Evolutionary conservation across 2,329 filamentous ascomycete species (phyloP), one percentile per base, ranked within the genome.

Genomic region (Didymella pomorum): DNA sequence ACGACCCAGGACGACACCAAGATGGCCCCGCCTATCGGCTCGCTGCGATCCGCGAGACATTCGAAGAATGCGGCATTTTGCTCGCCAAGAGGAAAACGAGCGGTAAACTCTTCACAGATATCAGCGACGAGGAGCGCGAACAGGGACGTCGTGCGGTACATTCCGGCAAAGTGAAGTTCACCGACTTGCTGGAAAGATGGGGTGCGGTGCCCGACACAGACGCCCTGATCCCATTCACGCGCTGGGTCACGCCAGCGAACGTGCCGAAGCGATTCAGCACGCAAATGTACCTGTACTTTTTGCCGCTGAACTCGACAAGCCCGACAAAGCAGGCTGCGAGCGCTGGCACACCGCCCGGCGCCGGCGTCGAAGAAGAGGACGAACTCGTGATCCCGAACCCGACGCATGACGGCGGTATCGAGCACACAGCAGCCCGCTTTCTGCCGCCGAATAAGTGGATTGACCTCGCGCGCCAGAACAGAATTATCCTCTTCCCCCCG

Each of bases 201-300:
- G 87, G 85, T 8, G 89, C 85, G 0, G 77, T 82, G 11, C 79
- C 88, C 3, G 92, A 96, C 74, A 83, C 83, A 52, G 88, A 88
- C 1, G 81, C 83, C 35, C 79, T 97, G 3, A 80, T 91, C 8
- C 92, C 93, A 0, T 97, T 96, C 72, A 97, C 93, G 0, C 86
- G 92, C 52, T 98, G 95, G 95, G 84, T 98, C 55, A 98, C 95
- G 2, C 94, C 94, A 0, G 77, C 81, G 0, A 87, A 85, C 61
- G 80, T 89, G 1, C 85, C 87, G 0, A 92, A 89, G 68, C 86
- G 95, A 44, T 99, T 96, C 79, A 92, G 91, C 0, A 97, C 94
- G 0, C 93, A 97, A 74, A 98, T 98, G 94, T 99, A 98, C 78
- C 76, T 98, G 11, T 97, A 97, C 78, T 89, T 96, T 76, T 83